Conservation (phyloP, 1,284 basidiomycete genomes). For the Sphaerobolus stellatus region DNA sequence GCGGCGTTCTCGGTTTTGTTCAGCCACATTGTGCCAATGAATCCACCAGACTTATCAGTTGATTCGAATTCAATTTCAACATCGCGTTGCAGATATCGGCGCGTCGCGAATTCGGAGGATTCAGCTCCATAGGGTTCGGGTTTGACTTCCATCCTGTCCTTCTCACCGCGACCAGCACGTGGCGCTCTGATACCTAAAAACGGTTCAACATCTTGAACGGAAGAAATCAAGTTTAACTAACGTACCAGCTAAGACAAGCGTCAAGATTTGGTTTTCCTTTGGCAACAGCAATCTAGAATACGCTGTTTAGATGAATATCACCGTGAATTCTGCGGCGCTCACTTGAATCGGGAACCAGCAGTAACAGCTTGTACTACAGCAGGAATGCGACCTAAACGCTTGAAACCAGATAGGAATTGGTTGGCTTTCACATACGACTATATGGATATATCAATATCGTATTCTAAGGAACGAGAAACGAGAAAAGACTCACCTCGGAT, state of each 20-base stretch:
- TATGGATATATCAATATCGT: conserved; percentile 13
- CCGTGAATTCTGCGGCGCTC: conserved; percentile 19
- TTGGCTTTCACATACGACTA: conserved; percentile 74
- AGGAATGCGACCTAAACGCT: conserved; percentile 79
- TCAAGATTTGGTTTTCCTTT: conserved; percentile 89
- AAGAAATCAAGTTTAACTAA: conserved; percentile 10
- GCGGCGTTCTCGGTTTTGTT: conserved; percentile 85
- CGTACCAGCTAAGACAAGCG: conserved; percentile 81
- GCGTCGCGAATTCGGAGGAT: conserved; percentile 77
- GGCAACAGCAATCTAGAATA: conserved; percentile 71
- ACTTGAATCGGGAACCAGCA: conserved; percentile 93
- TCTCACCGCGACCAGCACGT: conserved; percentile 61
- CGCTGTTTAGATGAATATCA: background rate
- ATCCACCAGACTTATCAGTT: conserved; percentile 93
- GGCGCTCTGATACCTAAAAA: conserved; percentile 76
- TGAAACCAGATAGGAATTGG: conserved; percentile 89
- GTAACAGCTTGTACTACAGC: conserved; percentile 94
- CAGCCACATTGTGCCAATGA: conserved; percentile 86
- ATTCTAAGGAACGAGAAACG: background rate
- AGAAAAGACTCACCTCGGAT: conserved; percentile 63
- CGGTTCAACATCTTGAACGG: conserved; percentile 8
- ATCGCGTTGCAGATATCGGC: conserved; percentile 89
- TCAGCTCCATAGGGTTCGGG: conserved; percentile 85
- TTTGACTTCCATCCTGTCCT: conserved; percentile 41
- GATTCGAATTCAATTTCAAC: conserved; percentile 90